Base-by-base conservation (phyloP, 306 rosid species). In the Sechiopsis laciniata region DNA sequence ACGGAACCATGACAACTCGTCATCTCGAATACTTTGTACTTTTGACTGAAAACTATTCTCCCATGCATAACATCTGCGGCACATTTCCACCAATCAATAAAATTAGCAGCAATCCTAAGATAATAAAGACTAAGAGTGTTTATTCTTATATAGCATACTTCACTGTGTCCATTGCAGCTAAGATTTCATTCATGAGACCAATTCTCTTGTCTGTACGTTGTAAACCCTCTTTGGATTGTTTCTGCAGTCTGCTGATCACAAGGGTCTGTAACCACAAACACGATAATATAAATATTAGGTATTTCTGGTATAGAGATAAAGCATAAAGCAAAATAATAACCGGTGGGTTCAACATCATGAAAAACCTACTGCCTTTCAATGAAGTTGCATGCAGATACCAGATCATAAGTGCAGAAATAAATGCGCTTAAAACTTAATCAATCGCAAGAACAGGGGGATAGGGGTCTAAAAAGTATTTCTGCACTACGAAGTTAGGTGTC, bases 131-230 rank as follows among this genome's bases (percentile, higher is more conserved):
- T 37, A 3, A 12, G 54, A 70, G 21, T 13, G 42, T 24, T 56
- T n/a, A 17, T 73, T 73, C 54, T 40, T 40, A 73, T n/a, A 19
- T 59, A 42, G 20, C 92, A 80, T 86, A 94, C 99, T 94, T 94
- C 77, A 94, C 95, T 71, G 91, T 87, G 82, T 94, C 99, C 97
- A 94, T 94, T 13, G 99, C 97, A 48, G 99, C 97, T 77, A 94
- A 85, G 78, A 94, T 85, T 84, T 94, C 99, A 85, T 94, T 94
- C 97, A 94, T 89, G 76, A 91, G 96, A 76, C 99, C 88, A 51
- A 94, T 94, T 87, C 99, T 89, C 89, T 86, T 94, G 87, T 94
- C 99, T 14, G 97, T 91, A 21, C 92, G 90, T 78, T 89, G 97
- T 67, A 94, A 75, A 22, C 97, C 99, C 89, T 87, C 95, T 88